These are phyloP conservation scores for Waltiozyma solani DNA, from an alignment of 1,139 yeast genomes.

Conservation along the genomic window DNA sequence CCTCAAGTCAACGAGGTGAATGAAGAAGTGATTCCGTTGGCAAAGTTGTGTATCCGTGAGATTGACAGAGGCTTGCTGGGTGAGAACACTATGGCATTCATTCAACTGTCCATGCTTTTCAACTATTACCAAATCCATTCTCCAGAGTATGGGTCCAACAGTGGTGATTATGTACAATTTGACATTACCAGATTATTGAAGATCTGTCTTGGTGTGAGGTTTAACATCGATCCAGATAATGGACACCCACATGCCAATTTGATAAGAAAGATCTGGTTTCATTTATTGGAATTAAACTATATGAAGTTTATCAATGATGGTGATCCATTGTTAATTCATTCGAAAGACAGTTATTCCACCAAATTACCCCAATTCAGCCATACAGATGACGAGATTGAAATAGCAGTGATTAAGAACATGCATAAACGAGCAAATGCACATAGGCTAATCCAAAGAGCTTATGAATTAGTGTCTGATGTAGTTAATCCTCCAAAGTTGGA, in stretches of 20 bases:
- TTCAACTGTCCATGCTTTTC: conserved; percentile 3
- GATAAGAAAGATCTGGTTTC: conserved; percentile 3
- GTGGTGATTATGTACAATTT: conserved; percentile 2
- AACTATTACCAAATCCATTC: conserved; percentile 3
- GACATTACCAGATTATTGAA: conserved; percentile 4
- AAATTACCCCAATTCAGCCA: conserved; percentile 1
- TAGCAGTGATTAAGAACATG: conserved; percentile 1
- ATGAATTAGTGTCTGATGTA: conserved; percentile 2
- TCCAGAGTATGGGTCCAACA: conserved; percentile 1
- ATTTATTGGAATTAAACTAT: conserved; percentile 4
- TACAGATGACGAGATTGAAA: not conserved
- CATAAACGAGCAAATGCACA: conserved; percentile 2
- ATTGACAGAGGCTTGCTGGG: not conserved
- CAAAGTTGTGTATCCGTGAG: conserved; percentile 5
- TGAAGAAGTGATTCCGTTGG: conserved; percentile 4
- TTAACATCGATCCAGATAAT: conserved; percentile 1
- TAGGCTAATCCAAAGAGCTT: conserved; percentile 3
- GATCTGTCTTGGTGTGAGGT: conserved; percentile 1
- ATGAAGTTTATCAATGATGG: conserved; percentile 7
- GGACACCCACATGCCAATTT: not conserved
- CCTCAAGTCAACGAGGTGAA: conserved; percentile 3
- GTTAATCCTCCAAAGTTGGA: conserved; percentile 4
- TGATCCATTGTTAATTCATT: conserved; percentile 1
- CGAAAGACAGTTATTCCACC: conserved; percentile 2
- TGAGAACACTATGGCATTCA: conserved; percentile 1